phyloP scores from a whole-genome alignment of 2,329 filamentous ascomycete species.

The Sporothrix phasma region DNA sequence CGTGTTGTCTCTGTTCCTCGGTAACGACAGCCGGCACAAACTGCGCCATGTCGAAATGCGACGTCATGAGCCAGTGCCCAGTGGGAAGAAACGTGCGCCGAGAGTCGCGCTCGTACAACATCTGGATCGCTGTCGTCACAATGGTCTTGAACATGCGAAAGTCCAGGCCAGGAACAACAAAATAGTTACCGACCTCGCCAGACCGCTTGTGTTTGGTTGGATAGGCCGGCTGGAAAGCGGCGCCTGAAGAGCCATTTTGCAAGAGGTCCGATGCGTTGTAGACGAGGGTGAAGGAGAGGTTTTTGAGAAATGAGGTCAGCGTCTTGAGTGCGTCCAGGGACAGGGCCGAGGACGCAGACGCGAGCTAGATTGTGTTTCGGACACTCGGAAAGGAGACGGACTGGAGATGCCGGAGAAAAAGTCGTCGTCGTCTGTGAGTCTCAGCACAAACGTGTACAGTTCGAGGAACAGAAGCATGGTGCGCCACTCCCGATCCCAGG shows the following conservation, averaged over 20 bases:
- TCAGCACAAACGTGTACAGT: slow-evolving; percentile 83
- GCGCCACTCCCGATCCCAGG: slow-evolving; percentile 65
- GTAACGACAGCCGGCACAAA: slow-evolving; percentile 80
- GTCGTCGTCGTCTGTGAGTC: slow-evolving; percentile 92
- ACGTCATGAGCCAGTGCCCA: slow-evolving; percentile 92
- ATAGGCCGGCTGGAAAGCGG: background rate
- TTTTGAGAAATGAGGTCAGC: slow-evolving; percentile 78
- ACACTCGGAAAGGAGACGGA: background rate
- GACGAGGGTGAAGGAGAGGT: slow-evolving; percentile 79
- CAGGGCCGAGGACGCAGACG: slow-evolving; percentile 55
- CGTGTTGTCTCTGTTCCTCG: slow-evolving; percentile 72
- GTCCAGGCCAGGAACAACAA: slow-evolving; percentile 56
- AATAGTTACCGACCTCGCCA: slow-evolving; percentile 23
- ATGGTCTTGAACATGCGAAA: slow-evolving; percentile 70
- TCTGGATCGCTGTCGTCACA: slow-evolving; percentile 69
- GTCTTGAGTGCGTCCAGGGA: slow-evolving; percentile 59
- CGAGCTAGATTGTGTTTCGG: slow-evolving; percentile 28
- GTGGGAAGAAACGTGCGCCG: slow-evolving; percentile 70
- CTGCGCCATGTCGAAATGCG: slow-evolving; percentile 74
- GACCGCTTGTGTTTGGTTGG: background rate
- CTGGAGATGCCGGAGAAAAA: slow-evolving; percentile 56
- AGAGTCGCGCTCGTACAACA: slow-evolving; percentile 90
- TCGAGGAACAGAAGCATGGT: slow-evolving; percentile 86
- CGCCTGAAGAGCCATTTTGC: slow-evolving; percentile 14
- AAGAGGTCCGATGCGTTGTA: slow-evolving; percentile 63